Conservation (phyloP, 805 yeast species). For the Saccharomyces kudriavzevii region DNA sequence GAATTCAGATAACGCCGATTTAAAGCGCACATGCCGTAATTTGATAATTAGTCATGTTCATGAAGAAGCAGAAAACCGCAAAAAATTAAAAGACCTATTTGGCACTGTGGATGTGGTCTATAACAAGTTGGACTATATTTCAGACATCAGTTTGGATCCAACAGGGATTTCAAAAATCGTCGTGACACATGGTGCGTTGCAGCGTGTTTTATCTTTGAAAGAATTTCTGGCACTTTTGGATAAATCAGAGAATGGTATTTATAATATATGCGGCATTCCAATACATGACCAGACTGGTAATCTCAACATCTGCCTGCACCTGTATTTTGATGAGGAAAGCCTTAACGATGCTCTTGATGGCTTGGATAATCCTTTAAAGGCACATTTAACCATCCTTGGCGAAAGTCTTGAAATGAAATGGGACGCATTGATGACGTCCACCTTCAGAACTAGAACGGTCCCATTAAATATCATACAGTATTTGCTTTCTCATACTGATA, state of each 20-base stretch:
- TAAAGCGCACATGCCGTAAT: conserved; percentile 25
- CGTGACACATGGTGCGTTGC: conserved; percentile 27
- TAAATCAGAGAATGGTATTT: background rate
- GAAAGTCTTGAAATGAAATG: background rate
- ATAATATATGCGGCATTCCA: background rate
- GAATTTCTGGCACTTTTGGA: conserved; percentile 14
- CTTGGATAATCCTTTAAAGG: conserved; percentile 40
- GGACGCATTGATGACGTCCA: background rate
- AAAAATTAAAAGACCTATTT: conserved; percentile 28
- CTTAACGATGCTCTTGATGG: background rate
- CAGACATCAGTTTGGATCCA: conserved; percentile 46
- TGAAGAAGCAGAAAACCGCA: conserved; percentile 39
- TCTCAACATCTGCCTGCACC: conserved; percentile 37
- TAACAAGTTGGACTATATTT: conserved; percentile 35
- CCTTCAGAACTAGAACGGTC: background rate
- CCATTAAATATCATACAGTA: background rate
- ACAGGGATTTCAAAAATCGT: conserved; percentile 51
- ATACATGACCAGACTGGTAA: conserved; percentile 7
- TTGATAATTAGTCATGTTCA: conserved; percentile 24
- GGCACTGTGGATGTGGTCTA: conserved; percentile 30
- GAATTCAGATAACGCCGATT: conserved; percentile 35
- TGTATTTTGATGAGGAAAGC: conserved; percentile 15
- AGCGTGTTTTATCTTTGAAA: conserved; percentile 29
- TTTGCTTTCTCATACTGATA: background rate
- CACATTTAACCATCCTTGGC: background rate